Percentiles rank a stretch among this genome's conserved stretches.
These are phyloP conservation scores for Neofusicoccum parvum DNA, from an alignment of 2,329 filamentous ascomycete genomes.

Conservation along the genomic window DNA sequence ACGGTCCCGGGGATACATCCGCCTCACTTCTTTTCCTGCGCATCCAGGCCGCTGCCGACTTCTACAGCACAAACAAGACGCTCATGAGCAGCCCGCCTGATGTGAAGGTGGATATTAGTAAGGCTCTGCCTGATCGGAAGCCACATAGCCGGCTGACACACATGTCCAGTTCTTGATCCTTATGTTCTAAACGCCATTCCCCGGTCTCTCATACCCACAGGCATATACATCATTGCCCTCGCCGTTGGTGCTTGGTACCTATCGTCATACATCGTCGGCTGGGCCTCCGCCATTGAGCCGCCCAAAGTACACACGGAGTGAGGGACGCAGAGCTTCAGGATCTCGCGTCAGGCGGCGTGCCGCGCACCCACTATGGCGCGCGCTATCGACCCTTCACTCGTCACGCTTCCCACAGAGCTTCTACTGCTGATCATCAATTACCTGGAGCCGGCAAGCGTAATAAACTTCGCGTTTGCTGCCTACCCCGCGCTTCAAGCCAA, in stretches of 20 bases:
- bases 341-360: too few relatives aligned
- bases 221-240: constrained; percentile 66
- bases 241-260: constrained; percentile 56
- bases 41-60: constrained; percentile 78
- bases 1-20: constrained; percentile 12
- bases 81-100: constrained; percentile 76
- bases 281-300: constrained; percentile 29
- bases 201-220: constrained; percentile 72
- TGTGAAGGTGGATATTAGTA: constrained; percentile 73
- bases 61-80: constrained; percentile 71
- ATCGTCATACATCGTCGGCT: constrained; percentile 46
- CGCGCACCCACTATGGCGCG: neutral
- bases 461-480: constrained; percentile 50
- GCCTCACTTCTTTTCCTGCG: constrained; percentile 70
- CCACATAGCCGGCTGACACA: constrained; percentile 14
- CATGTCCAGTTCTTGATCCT: constrained; percentile 71
- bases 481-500: constrained; percentile 47
- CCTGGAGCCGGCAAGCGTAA: constrained; percentile 43
- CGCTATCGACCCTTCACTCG: constrained; percentile 1
- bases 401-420: constrained; percentile 49
- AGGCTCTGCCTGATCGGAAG: constrained; percentile 22
- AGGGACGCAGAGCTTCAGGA: constrained; percentile 13
- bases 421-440: constrained; percentile 48
- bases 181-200: constrained; percentile 81
- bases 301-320: constrained; percentile 38